phyloP scores from a whole-genome alignment of 176 grass and related monocot species.

The Leersia perrieri region DNA sequence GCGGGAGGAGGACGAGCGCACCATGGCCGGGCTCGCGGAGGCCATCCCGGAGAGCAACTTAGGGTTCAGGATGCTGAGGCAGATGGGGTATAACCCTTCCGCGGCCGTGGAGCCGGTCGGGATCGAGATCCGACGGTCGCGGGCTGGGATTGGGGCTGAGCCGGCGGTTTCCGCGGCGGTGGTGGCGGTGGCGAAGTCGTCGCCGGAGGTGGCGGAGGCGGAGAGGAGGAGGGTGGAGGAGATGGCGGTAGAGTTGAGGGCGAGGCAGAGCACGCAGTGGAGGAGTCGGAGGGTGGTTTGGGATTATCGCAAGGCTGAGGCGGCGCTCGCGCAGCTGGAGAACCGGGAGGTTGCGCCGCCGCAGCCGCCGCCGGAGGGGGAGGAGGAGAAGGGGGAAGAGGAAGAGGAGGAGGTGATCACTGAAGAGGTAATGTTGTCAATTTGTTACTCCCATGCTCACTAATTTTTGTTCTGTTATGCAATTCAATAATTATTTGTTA shows the following conservation, averaged over 20 bases:
- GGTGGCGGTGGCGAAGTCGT: conserved; percentile 7
- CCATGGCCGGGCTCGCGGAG: conserved; percentile 50
- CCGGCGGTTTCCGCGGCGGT: neutral
- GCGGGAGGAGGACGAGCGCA: conserved; percentile 74
- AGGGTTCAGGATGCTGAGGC: conserved; percentile 79
- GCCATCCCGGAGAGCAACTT: conserved; percentile 85
- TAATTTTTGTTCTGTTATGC: neutral
- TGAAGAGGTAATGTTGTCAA: conserved; percentile 57
- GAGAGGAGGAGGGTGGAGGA: conserved; percentile 50
- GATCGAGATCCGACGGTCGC: conserved; percentile 70
- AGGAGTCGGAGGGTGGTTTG: conserved; percentile 50
- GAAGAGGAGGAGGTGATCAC: conserved; percentile 83
- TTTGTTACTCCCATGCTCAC: neutral
- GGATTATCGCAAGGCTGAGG: conserved; percentile 69
- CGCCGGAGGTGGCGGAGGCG: conserved; percentile 39
- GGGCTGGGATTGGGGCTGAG: conserved; percentile 60
- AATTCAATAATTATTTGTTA: neutral
- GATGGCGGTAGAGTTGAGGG: conserved; percentile 64
- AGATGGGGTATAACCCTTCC: conserved; percentile 79
- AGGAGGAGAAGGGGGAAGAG: conserved; percentile 44
- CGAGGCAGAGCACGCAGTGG: conserved; percentile 70
- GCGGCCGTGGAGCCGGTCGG: conserved; percentile 57
- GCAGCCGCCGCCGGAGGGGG: conserved; percentile 35
- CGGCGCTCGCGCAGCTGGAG: conserved; percentile 69
- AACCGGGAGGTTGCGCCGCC: conserved; percentile 56